Evolutionary conservation across 768 basidiomycete genomes (phyloP), one percentile per base, ranked within the genome.

Genomic region (Neoboletus magnificus): DNA sequence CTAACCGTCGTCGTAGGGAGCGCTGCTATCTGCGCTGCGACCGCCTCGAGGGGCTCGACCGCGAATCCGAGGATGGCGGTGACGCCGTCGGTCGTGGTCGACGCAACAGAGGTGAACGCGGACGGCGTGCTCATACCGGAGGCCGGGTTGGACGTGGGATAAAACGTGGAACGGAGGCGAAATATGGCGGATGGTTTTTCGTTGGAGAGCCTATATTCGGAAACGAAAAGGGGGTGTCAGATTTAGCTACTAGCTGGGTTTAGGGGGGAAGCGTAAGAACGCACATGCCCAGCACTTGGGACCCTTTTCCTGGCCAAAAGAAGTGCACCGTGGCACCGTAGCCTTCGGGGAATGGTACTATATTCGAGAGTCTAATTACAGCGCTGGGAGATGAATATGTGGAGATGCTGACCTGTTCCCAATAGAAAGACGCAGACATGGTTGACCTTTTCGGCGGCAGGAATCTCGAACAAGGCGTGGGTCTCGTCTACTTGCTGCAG

Each of bases 131-230:
- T 64, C 61, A 66, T 66, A 5, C 70, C 69, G 2, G 72, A 66
- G 5, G 67, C 63, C 6, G 74, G 66, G 39, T 63, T 57, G 8
- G 72, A 57, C 12, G 65, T 51, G 0, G 76, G 60, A n/a, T 74
- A 76, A 65, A 83, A 87, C 12, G 81, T 81, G 9, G 87, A 85
- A 5, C 85, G 82, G 23, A 93, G 77, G 23, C 91, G 89, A 73
- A 93, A 93, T 65, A 93, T 91, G 1, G 91, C 89, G 12, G 90
- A 91, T 0, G 91, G 91, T 66, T 93, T 93, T 32, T 92, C 90
- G 66, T 93, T 93, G 15, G 91, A 91, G 25, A 95, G 78, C 85
- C 91, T 93, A 59, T 36, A 5, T 46, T 30, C 20, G 16, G 47
- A 56, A 16, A 27, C 16, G 36, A 22, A 22, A 47, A 16, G 32